Percentiles rank a stretch among this genome's conserved stretches.
phyloP scores from a whole-genome alignment of 352 stramenopile species.

The Thraustochytrium sp. region DNA sequence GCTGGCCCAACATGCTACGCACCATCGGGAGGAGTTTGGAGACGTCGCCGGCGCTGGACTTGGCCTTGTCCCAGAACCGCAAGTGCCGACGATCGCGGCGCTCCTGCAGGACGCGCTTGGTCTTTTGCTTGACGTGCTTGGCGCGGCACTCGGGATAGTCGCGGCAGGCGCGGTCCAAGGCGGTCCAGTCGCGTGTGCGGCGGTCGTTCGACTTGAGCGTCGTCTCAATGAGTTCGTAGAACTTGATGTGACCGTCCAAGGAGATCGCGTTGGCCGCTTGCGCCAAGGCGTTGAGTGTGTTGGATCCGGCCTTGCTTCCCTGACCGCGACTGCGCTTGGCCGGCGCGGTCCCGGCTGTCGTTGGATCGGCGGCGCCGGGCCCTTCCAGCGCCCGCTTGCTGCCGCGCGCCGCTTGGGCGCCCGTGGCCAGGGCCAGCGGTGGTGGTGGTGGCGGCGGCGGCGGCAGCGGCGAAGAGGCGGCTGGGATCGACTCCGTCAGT shows the following conservation, averaged over 20 bases:
- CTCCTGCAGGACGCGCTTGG: constrained; percentile 15
- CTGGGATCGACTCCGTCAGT: too few relatives aligned
- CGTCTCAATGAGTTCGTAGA: constrained; percentile 8
- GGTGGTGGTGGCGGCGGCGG: too few relatives aligned
- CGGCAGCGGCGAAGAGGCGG: too few relatives aligned
- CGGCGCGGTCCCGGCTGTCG: too few relatives aligned
- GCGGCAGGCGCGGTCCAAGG: not conserved
- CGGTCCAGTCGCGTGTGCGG: constrained; percentile 13
- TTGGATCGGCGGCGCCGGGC: too few relatives aligned
- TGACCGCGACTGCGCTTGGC: too few relatives aligned
- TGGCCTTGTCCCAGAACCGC: not conserved
- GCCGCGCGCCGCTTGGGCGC: too few relatives aligned
- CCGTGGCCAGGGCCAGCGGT: too few relatives aligned
- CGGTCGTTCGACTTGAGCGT: not conserved
- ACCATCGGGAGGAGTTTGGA: not conserved
- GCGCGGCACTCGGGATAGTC: not conserved
- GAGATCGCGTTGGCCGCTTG: not conserved
- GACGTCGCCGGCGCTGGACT: not conserved
- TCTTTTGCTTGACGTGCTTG: constrained; percentile 18
- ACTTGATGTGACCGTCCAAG: constrained; percentile 21
- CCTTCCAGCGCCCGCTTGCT: too few relatives aligned
- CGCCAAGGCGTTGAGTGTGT: not conserved
- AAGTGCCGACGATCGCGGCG: not conserved
- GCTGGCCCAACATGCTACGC: not conserved
- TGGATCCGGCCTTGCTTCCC: too few relatives aligned